Evolutionary conservation across 495 filamentous ascomycete species (phyloP), one percentile per base, ranked within the genome.

Genomic region (Neurospora tetrasperma): DNA sequence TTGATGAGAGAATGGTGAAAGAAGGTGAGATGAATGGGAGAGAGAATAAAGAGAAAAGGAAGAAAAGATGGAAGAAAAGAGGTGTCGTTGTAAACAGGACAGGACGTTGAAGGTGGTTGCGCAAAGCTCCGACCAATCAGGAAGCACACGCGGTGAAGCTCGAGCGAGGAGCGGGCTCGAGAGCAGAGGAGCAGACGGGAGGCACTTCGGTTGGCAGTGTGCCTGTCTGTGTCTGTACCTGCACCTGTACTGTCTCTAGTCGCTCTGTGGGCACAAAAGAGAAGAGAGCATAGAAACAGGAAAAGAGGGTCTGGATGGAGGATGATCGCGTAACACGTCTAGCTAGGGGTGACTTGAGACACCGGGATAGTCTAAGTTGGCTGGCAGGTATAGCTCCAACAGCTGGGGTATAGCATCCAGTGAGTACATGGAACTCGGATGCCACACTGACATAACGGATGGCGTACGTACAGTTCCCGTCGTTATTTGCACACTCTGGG

Each of bases 21-120:
- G 3, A 42, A 69, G 54, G 66, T 31, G 39, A 62, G 39, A 44
- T 40, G 14, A 40, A 59, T 40, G 43, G 66, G 40, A 70, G 69
- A 44, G 42, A 39, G 39, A 38, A 71, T 43, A 71, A 38, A 70
- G 46, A 20, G 40, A 70, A 41, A 68, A 70, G 31, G 31, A 40
- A 62, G 69, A 48, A 38, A 70, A 23, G 69, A 43, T 12, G 41
- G 70, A 54, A 35, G 31, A 6, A 71, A 72, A 72, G 27, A 48
- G 77, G 69, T 76, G 72, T 71, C 48, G 75, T 73, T 72, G 76
- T 78, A 75, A 79, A 79, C 72, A 79, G 79, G 78, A 79, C 72
- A 79, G 78, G 78, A 78, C 74, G 78, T 77, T 77, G 74, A 70
- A 76, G 78, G 73, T 78, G 75, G 79, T 81, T 79, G 78, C 78